Conservation (phyloP, 768 basidiomycete species). For the Trametes cingulata region DNA sequence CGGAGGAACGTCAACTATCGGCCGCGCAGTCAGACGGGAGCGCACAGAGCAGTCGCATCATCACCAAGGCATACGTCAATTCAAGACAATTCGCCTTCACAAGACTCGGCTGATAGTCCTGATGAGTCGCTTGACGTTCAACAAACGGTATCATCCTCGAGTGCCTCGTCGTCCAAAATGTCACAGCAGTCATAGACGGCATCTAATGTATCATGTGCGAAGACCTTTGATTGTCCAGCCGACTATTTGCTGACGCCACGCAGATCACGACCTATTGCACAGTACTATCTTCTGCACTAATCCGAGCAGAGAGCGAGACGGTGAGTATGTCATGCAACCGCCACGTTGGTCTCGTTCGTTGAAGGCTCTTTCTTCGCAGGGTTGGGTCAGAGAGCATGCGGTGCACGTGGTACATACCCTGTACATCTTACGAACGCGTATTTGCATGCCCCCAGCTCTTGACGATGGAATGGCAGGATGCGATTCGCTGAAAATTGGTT, state of each 20-base stretch:
- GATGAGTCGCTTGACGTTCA: not conserved
- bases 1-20: conserved; percentile 48
- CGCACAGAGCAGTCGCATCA: not conserved
- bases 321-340: not conserved
- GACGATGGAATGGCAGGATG: not conserved
- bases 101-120: not conserved
- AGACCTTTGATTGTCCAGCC: not conserved
- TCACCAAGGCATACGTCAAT: no score
- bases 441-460: not conserved
- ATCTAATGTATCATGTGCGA: conserved; percentile 12
- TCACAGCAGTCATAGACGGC: conserved; percentile 3
- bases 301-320: not conserved
- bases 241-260: not conserved
- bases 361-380: not conserved
- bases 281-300: conserved; percentile 15
- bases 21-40: conserved; percentile 5
- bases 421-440: conserved; percentile 1
- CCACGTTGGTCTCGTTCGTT: no score
- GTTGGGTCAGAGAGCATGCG: conserved; percentile 6
- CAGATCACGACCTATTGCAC: conserved; percentile 15
- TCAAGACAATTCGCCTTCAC: no score
- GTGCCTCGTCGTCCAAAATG: not conserved
- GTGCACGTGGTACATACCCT: conserved; percentile 6
- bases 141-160: not conserved
- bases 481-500: no score